These are phyloP conservation scores for Arthrinium puccinioides DNA, from an alignment of 2,329 filamentous ascomycete genomes.

Conservation along the genomic window DNA sequence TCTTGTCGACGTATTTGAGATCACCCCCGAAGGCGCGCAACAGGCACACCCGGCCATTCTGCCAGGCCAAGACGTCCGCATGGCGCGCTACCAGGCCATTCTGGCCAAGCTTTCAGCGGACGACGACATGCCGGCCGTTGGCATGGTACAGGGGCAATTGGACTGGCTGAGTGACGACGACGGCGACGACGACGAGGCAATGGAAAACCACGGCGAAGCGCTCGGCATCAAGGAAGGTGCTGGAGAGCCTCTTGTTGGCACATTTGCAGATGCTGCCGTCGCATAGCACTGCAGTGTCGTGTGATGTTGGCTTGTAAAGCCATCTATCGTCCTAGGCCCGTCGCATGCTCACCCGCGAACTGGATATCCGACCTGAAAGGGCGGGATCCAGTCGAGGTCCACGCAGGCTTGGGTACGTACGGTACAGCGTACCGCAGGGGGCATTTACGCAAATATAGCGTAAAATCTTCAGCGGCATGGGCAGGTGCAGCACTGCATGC, in stretches of 20 bases:
- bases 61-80: slow-evolving; percentile 46
- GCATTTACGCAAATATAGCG: not conserved
- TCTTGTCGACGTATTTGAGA: slow-evolving; percentile 62
- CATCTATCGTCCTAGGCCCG: too few species aligned
- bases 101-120: slow-evolving; percentile 51
- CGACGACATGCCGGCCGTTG: slow-evolving; percentile 27
- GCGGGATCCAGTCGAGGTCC: too few species aligned
- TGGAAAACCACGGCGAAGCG: slow-evolving; percentile 34
- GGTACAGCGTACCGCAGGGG: not conserved
- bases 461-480: not conserved
- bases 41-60: slow-evolving; percentile 20
- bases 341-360: too few species aligned
- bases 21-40: slow-evolving; percentile 42
- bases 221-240: slow-evolving; percentile 30
- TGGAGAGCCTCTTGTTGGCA: slow-evolving; percentile 45
- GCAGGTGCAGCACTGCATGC: not conserved
- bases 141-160: slow-evolving; percentile 32
- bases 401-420: not conserved
- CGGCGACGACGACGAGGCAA: slow-evolving; percentile 30
- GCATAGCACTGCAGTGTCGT: not conserved
- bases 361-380: too few species aligned
- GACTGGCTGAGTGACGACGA: slow-evolving; percentile 46
- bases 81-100: slow-evolving; percentile 54
- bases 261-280: slow-evolving; percentile 52
- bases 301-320: not conserved